Evolutionary conservation across 139 green algal species (phyloP).

Genomic region (Nannochloris sp.): DNA sequence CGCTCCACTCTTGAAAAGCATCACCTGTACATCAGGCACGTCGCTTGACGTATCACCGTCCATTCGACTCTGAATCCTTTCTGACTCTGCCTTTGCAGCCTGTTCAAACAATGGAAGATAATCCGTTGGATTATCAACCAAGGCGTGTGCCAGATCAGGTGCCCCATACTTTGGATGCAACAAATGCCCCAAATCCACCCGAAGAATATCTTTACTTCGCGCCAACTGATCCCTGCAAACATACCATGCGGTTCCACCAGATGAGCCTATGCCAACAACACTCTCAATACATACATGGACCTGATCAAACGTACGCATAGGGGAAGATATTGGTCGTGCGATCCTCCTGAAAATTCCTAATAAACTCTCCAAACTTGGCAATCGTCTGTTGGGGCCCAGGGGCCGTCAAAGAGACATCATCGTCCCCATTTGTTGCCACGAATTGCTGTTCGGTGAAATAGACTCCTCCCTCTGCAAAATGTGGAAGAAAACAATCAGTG

Average conservation of each 20-base stretch:
- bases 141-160: slow-evolving; percentile 19
- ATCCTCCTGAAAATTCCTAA: slow-evolving; percentile 37
- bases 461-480: slow-evolving; percentile 33
- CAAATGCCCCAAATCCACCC: slow-evolving; percentile 28
- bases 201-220: slow-evolving; percentile 16
- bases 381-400: slow-evolving; percentile 23
- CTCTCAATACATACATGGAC: neutral
- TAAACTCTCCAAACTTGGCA: slow-evolving; percentile 44
- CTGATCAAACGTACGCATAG: slow-evolving; percentile 26
- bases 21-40: slow-evolving; percentile 27
- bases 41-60: slow-evolving; percentile 17
- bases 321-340: slow-evolving; percentile 18
- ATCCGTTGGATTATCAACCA: slow-evolving; percentile 29
- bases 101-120: slow-evolving; percentile 32
- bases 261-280: slow-evolving; percentile 4
- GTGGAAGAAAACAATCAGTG: neutral
- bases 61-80: slow-evolving; percentile 13
- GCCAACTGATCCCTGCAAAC: slow-evolving; percentile 39
- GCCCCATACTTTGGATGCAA: slow-evolving; percentile 25
- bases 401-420: slow-evolving; percentile 9
- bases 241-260: neutral
- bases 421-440: slow-evolving; percentile 10
- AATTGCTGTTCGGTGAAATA: slow-evolving; percentile 46
- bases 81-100: slow-evolving; percentile 23
- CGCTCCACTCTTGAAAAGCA: slow-evolving; percentile 27